A percentile compares a stretch with the other conserved stretches of the same genome.
These are phyloP conservation scores for Lablab purpureus DNA, from an alignment of 306 rosid genomes.

Conservation along the genomic window DNA sequence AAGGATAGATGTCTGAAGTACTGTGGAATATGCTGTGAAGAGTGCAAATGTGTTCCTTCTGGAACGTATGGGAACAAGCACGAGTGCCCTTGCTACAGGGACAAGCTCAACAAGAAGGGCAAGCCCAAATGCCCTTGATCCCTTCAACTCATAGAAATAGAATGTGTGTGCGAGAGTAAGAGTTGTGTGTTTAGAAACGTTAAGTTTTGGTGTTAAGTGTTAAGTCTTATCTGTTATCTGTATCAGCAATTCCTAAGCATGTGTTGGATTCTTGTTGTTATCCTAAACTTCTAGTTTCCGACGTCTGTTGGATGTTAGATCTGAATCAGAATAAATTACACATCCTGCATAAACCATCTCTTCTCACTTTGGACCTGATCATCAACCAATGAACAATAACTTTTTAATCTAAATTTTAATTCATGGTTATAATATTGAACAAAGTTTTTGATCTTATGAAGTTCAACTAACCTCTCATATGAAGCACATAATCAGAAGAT, in stretches of 20 bases:
- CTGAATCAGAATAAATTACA: constrained; percentile 26
- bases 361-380: not conserved
- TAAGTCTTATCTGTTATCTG: not conserved
- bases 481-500: too few species aligned
- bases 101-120: constrained; percentile 65
- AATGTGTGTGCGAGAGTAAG: not conserved
- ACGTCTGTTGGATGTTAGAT: constrained; percentile 41
- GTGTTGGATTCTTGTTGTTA: constrained; percentile 16
- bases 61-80: constrained; percentile 85
- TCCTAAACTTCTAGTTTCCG: not conserved
- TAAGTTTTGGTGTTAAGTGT: not conserved
- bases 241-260: not conserved
- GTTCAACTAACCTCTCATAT: too few species aligned
- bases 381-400: not conserved
- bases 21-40: constrained; percentile 70
- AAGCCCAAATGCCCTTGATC: constrained; percentile 77
- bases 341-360: not conserved
- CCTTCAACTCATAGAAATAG: not conserved
- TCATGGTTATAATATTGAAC: too few species aligned
- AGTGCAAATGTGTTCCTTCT: constrained; percentile 87
- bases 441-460: too few species aligned
- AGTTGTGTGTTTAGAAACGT: not conserved
- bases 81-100: constrained; percentile 82
- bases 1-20: constrained; percentile 72
- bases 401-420: not conserved